phyloP scores from a whole-genome alignment of 192 early-diverging fungal species.

The Podila epigama region DNA sequence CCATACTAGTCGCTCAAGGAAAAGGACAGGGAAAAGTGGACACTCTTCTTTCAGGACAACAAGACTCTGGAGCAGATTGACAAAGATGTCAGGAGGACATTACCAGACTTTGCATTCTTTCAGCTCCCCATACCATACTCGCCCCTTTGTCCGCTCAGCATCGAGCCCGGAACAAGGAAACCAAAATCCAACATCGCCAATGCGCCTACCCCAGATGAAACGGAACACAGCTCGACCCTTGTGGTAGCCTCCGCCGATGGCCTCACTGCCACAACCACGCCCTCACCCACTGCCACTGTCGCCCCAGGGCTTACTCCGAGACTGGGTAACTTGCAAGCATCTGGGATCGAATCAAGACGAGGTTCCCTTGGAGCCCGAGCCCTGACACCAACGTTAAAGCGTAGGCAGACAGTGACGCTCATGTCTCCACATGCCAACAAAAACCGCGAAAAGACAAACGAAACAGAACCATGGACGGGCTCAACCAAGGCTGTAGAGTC shows the following conservation, averaged over 20 bases:
- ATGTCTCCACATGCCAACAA: conserved; percentile 26
- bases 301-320: not conserved
- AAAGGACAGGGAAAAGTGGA: conserved; percentile 62
- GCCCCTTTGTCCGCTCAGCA: conserved; percentile 57
- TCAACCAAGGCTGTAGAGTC: not conserved
- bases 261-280: not conserved
- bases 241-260: no score
- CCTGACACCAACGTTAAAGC: conserved; percentile 14
- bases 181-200: conserved; percentile 6
- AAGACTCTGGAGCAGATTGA: conserved; percentile 74
- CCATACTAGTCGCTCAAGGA: conserved; percentile 37
- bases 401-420: conserved; percentile 38
- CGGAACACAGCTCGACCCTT: not conserved
- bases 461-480: conserved; percentile 3
- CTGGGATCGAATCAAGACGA: conserved; percentile 13
- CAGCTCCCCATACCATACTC: conserved; percentile 66
- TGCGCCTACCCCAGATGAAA: not conserved
- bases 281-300: conserved; percentile 1
- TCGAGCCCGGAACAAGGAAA: conserved; percentile 43
- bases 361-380: not conserved
- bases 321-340: not conserved
- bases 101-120: conserved; percentile 81
- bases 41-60: conserved; percentile 67
- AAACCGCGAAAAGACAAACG: not conserved
- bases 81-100: conserved; percentile 76